Evolutionary conservation across 2,329 filamentous ascomycete genomes (phyloP).

Genomic region (Alternaria consortialis): DNA sequence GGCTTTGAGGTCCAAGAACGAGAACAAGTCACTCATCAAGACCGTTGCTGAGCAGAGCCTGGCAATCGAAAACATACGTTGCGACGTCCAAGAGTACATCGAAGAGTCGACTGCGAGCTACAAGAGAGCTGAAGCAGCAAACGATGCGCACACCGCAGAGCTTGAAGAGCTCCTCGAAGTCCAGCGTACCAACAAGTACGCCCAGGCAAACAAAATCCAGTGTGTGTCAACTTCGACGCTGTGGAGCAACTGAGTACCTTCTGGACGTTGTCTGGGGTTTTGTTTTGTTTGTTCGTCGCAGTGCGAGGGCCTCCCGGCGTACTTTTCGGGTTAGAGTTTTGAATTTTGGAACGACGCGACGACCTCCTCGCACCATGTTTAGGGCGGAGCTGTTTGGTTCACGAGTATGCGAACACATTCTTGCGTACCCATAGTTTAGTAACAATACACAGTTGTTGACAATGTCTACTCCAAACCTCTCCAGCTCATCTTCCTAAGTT

Average conservation of each 20-base stretch:
- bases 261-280: not conserved
- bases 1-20: not conserved
- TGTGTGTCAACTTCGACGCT: not conserved
- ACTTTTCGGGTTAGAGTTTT: not conserved
- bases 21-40: not conserved
- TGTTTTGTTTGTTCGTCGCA: not conserved
- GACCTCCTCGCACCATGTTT: not conserved
- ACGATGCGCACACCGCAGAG: not conserved
- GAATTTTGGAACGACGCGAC: too few species aligned
- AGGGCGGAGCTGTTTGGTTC: not conserved
- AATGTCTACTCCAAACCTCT: slow-evolving; percentile 14
- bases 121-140: not conserved
- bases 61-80: not conserved
- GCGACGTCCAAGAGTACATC: not conserved
- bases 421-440: not conserved
- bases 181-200: not conserved
- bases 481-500: slow-evolving; percentile 37
- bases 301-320: not conserved
- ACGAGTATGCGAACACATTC: not conserved
- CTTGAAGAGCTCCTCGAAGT: not conserved
- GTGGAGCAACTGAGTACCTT: not conserved
- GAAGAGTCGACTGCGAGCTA: not conserved
- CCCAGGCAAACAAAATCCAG: not conserved
- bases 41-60: not conserved
- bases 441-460: not conserved